Evolutionary conservation across 202 grass and related monocot species (phyloP).

Genomic region (Cymbopogon flexuosus): DNA sequence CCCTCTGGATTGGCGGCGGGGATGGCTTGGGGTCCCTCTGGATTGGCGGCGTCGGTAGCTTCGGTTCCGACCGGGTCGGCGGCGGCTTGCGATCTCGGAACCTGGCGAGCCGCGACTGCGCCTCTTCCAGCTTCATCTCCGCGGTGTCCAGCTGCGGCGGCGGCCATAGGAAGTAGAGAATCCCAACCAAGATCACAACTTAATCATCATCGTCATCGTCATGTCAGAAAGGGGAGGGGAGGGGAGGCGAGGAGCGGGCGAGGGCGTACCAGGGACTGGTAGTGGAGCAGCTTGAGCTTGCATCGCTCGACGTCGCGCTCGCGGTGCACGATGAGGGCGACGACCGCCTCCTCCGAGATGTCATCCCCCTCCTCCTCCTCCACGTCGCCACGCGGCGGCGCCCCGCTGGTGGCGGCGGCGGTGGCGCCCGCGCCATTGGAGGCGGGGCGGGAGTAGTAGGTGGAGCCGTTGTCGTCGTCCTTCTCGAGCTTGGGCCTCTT

Average conservation of each 20-base stretch:
- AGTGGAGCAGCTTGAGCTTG: constrained; percentile 62
- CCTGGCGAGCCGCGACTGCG: constrained; percentile 37
- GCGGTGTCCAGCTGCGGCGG: constrained; percentile 46
- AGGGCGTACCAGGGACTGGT: constrained; percentile 48
- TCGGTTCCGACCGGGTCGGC: background rate
- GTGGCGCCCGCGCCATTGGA: constrained; percentile 6
- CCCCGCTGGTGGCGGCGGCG: background rate
- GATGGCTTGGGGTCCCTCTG: background rate
- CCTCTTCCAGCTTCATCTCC: constrained; percentile 50
- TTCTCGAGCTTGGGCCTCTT: constrained; percentile 78
- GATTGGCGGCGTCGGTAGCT: background rate
- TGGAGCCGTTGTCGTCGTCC: constrained; percentile 9
- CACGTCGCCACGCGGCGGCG: background rate
- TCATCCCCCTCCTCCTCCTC: background rate
- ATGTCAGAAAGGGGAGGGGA: background rate
- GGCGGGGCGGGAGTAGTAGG: constrained; percentile 1
- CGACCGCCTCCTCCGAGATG: constrained; percentile 56
- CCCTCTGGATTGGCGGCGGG: background rate
- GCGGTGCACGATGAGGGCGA: constrained; percentile 59
- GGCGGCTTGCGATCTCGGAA: constrained; percentile 26
- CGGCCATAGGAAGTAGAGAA: background rate
- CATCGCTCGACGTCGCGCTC: constrained; percentile 47
- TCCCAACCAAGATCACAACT: constrained; percentile 6
- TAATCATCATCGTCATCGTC: background rate
- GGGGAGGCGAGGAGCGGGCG: background rate